A percentile compares a stretch with the other conserved stretches of the same genome.
Evolutionary conservation across 2,329 filamentous ascomycete species (phyloP).

Genomic region (Pseudocercospora ulei): DNA sequence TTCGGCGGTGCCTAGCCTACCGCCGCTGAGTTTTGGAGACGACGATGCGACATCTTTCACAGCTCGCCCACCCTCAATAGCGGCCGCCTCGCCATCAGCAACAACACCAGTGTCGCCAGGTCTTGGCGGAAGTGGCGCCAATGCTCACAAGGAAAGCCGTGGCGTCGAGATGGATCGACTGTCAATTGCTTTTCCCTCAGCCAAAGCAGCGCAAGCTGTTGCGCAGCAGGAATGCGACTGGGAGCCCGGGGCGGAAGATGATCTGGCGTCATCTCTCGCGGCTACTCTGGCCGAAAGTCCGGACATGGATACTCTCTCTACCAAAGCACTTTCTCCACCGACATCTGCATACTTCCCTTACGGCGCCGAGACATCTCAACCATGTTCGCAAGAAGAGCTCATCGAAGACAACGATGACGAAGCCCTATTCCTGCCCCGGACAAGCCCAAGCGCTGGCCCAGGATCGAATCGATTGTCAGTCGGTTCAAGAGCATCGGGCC

Average conservation of each 20-base stretch:
- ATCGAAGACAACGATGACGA: constrained; percentile 22
- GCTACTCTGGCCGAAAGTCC: constrained; percentile 22
- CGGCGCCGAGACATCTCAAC: constrained; percentile 3
- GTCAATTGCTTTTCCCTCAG: constrained; percentile 15
- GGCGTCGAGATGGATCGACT: constrained; percentile 13
- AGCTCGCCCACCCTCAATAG: neutral
- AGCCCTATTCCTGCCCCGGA: constrained; percentile 15
- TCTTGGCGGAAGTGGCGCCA: constrained; percentile 10
- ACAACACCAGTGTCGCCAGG: constrained; percentile 14
- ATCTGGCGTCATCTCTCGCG: constrained; percentile 22
- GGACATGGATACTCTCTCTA: constrained; percentile 21
- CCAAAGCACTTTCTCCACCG: constrained; percentile 15
- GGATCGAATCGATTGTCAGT: constrained; percentile 2
- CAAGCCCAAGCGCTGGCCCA: constrained; percentile 9
- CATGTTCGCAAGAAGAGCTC: constrained; percentile 10
- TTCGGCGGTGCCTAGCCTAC: constrained; percentile 15
- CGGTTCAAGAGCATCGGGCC: constrained; percentile 10
- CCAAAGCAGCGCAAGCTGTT: constrained; percentile 27
- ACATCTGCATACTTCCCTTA: constrained; percentile 15
- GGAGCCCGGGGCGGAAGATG: constrained; percentile 18
- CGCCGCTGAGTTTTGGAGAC: constrained; percentile 9
- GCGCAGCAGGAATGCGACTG: constrained; percentile 32
- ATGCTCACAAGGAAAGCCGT: constrained; percentile 8
- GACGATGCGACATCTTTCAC: constrained; percentile 2
- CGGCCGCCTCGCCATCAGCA: constrained; percentile 6